Percentiles rank a stretch among this genome's conserved stretches.
Conservation (phyloP, 306 rosid genomes). For the Quillaja saponaria region DNA sequence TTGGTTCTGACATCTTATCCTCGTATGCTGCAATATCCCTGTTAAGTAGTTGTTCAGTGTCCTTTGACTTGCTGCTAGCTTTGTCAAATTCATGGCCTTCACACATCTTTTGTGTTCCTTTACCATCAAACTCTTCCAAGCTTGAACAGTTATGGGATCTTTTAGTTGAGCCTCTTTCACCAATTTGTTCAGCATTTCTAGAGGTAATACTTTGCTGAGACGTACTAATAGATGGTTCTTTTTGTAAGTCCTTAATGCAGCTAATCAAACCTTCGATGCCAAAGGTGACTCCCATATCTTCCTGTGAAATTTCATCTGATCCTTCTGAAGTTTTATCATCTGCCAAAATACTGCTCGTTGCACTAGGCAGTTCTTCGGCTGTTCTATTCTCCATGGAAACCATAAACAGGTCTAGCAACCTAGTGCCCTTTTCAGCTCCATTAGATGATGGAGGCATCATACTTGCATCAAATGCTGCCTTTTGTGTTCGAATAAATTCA, state of each 20-base stretch:
- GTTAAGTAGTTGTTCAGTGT: too few relatives aligned
- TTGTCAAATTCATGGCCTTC: background rate
- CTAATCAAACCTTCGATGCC: constrained; percentile 1
- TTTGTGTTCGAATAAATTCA: background rate
- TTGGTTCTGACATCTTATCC: background rate
- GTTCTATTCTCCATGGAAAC: background rate
- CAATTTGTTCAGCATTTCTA: background rate
- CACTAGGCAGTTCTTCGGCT: constrained; percentile 2
- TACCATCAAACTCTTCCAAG: background rate
- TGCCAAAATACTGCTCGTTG: background rate
- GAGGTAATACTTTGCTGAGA: background rate
- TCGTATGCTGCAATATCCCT: constrained; percentile 6
- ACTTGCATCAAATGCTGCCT: constrained; percentile 12
- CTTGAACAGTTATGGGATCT: background rate
- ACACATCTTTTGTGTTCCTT: background rate
- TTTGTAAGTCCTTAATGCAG: constrained; percentile 13
- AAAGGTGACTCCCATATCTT: background rate
- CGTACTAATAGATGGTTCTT: background rate
- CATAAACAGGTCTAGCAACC: constrained; percentile 12
- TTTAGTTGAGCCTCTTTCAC: background rate
- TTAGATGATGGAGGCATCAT: background rate
- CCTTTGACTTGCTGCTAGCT: background rate
- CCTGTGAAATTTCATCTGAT: background rate
- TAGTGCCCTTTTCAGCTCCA: background rate
- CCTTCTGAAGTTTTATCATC: background rate